Evolutionary conservation across 23 red algal species (phyloP).

Genomic region (Chondrus crispus): DNA sequence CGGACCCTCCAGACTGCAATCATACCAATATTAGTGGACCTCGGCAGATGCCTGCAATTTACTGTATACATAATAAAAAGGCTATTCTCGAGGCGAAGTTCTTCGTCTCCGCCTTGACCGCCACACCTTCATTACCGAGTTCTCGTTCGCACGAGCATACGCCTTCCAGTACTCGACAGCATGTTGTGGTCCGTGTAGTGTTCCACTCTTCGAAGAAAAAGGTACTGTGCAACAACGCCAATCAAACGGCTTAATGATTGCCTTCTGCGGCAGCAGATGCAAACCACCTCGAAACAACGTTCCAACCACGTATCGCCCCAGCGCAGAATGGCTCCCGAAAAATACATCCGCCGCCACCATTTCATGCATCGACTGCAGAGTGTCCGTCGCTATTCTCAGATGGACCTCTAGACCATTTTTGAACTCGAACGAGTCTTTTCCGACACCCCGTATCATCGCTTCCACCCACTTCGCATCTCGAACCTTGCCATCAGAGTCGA

Average conservation of each 20-base stretch:
- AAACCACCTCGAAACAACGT: not conserved
- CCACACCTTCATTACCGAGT: too few relatives aligned
- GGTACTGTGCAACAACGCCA: not conserved
- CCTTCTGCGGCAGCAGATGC: not conserved
- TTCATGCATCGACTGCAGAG: not conserved
- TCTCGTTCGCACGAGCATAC: slow-evolving; percentile 14
- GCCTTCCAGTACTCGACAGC: slow-evolving; percentile 15
- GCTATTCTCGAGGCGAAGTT: too few relatives aligned
- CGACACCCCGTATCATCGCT: not conserved
- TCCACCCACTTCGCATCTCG: slow-evolving; percentile 17
- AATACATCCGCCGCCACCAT: not conserved
- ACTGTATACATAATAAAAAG: too few relatives aligned
- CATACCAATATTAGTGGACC: too few relatives aligned
- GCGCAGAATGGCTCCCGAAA: not conserved
- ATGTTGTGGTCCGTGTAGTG: not conserved
- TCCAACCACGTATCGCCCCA: not conserved
- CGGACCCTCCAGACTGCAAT: too few relatives aligned
- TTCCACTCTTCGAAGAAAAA: slow-evolving; percentile 6
- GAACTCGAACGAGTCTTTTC: not conserved
- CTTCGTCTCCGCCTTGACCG: too few relatives aligned
- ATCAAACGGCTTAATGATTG: not conserved
- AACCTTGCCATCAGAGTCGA: slow-evolving; percentile 26
- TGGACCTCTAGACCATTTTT: not conserved
- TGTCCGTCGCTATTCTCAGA: not conserved
- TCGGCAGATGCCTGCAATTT: too few relatives aligned